Conservation (phyloP, 176 grass and related monocot species). For the Rhynchospora pubera region DNA sequence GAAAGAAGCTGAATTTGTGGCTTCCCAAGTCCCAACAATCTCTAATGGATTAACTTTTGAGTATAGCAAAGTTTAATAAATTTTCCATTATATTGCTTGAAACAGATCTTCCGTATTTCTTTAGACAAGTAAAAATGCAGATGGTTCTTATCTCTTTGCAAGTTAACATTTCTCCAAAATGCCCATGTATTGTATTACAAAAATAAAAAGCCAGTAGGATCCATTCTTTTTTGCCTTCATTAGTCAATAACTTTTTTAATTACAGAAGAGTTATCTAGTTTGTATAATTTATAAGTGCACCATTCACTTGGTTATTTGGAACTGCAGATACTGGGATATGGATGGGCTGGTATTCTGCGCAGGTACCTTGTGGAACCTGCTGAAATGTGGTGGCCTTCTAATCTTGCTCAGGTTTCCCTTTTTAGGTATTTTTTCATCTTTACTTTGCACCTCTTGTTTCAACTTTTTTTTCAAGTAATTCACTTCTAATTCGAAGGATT, state of each 20-base stretch:
- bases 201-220: background rate
- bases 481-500: background rate
- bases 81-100: background rate
- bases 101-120: background rate
- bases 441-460: background rate
- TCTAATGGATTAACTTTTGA: background rate
- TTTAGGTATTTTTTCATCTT: constrained; percentile 42
- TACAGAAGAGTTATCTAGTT: background rate
- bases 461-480: background rate
- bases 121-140: too few relatives aligned
- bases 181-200: background rate
- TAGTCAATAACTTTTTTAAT: background rate
- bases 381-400: constrained; percentile 99
- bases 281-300: background rate
- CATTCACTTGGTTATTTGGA: background rate
- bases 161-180: background rate
- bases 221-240: background rate
- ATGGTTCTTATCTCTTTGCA: too few relatives aligned
- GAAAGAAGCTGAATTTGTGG: background rate
- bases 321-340: constrained; percentile 75
- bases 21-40: background rate
- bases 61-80: background rate
- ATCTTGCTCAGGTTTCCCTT: constrained; percentile 92
- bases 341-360: constrained; percentile 83
- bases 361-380: constrained; percentile 91